Base-by-base conservation (phyloP, 1,284 basidiomycete species). In the Cutaneotrichosporon cutaneum region DNA sequence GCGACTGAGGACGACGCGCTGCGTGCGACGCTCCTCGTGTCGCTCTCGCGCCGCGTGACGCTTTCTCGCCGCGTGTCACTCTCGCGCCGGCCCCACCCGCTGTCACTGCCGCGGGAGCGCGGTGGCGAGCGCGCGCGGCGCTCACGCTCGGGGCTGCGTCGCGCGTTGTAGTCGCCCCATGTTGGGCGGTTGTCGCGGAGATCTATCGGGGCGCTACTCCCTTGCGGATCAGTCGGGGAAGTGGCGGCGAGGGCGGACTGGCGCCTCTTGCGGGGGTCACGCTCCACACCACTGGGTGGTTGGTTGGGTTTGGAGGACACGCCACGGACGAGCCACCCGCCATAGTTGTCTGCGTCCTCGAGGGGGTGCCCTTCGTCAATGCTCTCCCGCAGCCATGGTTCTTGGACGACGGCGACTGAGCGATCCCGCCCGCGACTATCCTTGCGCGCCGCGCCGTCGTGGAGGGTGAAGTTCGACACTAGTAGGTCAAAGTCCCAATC, bases 251-350 rank as follows among this genome's bases (percentile, higher is more conserved):
- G 24, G 26, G 14, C 26, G 7, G 50, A 8, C 27, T 32, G 26
- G 18, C 16, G 8, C 4, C 51, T 32, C 21, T 53, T 53, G 42
- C 54, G 54, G 3, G 39, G 54, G 27, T 42, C 47, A 9, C 32
- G 56, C 10, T 57, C 35, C 4, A 33, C 14, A 10, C 32, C 24
- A 4, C 21, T 35, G 36, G 24, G 21, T 22, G 22, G n/a, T 24
- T 24, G 33, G 32, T 36, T 2, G 11, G n/a, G 32, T 8, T 10
- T 27, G 24, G 10, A 22, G 22, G 9, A 18, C 1, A 56, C 54
- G 24, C n/a, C 52, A 48, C 24, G 16, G 4, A 61, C 42, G 21
- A 39, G 47, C 59, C 59, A 61, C 6, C 55, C 55, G 16, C 55
- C 60, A 33, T 56, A 61, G 26, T 52, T 6, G 24, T 57, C 51